Conservation (phyloP, 441 rosid species). For the Sinapis alba region DNA sequence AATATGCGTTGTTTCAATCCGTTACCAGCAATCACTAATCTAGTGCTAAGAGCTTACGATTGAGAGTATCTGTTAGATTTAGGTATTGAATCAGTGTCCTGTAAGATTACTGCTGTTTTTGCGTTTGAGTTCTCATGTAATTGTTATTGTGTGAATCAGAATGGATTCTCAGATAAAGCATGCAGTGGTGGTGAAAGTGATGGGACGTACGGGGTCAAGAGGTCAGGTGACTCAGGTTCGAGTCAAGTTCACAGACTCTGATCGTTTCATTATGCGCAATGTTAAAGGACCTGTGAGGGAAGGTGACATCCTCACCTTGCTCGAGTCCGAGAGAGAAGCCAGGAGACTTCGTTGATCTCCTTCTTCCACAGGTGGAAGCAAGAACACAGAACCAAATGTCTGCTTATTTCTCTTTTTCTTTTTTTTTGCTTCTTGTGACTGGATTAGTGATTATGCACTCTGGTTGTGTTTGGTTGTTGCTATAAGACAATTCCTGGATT, state of each 20-base stretch:
- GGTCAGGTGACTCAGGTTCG: conserved; percentile 92
- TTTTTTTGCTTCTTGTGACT: conserved; percentile 3
- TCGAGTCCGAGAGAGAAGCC: conserved; percentile 91
- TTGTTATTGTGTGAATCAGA: conserved; percentile 28
- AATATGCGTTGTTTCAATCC: not conserved
- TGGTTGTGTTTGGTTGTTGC: conserved; percentile 18
- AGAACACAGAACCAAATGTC: not conserved
- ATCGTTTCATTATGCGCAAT: conserved; percentile 87
- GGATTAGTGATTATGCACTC: conserved; percentile 18
- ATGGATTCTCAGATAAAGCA: conserved; percentile 83
- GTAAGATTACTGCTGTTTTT: not conserved
- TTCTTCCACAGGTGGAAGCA: not conserved
- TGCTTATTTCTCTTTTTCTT: not conserved
- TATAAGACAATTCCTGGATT: conserved; percentile 26
- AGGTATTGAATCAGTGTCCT: not conserved
- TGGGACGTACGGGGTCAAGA: conserved; percentile 86
- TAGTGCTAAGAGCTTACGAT: not conserved
- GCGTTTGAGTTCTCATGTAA: not conserved
- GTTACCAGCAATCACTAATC: not conserved
- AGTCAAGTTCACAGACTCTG: conserved; percentile 78
- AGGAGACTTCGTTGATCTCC: conserved; percentile 75
- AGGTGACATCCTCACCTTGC: conserved; percentile 84
- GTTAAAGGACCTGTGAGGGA: conserved; percentile 91
- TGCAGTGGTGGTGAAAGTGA: conserved; percentile 78
- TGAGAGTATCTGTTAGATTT: not conserved